These are phyloP conservation scores for Nicotiana knightiana DNA, from an alignment of 257 asterid species.

Conservation along the genomic window DNA sequence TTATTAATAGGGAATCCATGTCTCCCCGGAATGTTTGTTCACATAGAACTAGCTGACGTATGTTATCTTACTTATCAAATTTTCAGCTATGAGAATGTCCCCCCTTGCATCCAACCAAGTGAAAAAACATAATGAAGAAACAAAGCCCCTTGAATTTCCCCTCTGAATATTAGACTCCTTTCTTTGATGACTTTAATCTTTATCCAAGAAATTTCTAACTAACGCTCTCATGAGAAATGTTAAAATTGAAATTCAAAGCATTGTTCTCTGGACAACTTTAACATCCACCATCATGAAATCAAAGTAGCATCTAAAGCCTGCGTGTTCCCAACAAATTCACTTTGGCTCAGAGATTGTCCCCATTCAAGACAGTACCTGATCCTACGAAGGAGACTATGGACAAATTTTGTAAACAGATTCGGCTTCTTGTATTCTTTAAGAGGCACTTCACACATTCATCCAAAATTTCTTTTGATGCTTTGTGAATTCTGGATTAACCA, in stretches of 20 bases:
- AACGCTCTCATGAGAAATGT: neutral
- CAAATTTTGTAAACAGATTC: neutral
- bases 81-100: neutral
- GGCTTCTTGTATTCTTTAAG: neutral
- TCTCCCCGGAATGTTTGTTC: neutral
- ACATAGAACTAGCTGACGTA: neutral
- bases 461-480: neutral
- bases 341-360: neutral
- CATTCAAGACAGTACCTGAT: neutral
- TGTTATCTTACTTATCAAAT: neutral
- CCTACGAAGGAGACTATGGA: neutral
- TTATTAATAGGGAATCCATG: neutral
- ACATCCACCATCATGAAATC: neutral
- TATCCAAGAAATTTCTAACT: neutral
- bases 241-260: neutral
- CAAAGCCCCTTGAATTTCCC: neutral
- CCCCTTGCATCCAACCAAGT: neutral
- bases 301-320: neutral
- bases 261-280: neutral
- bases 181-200: neutral
- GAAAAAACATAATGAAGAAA: neutral
- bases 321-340: neutral
- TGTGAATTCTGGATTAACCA: neutral
- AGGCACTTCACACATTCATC: neutral
- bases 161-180: neutral